Conservation (phyloP, 257 asterid genomes). For the Jacaranda mimosifolia region DNA sequence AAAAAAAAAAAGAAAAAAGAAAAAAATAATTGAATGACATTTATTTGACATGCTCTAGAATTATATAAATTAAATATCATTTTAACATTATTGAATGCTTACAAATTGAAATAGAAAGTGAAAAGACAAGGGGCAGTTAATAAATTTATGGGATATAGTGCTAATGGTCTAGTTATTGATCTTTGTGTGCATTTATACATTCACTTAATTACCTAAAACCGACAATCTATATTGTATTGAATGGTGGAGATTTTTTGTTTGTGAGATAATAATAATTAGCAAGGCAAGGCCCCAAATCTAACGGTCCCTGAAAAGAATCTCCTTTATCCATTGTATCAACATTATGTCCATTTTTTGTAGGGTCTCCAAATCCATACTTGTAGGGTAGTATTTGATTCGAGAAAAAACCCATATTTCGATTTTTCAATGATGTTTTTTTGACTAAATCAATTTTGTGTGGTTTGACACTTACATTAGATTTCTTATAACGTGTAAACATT, state of each 20-base stretch:
- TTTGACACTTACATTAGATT: too few species aligned
- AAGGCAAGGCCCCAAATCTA: too few species aligned
- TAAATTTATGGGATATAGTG: neutral
- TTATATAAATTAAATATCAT: neutral
- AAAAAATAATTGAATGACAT: neutral
- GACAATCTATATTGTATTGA: neutral
- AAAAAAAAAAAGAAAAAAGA: neutral
- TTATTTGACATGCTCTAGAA: neutral
- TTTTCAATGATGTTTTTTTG: neutral
- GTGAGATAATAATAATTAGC: too few species aligned
- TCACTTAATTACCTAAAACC: neutral
- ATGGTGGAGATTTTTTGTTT: too few species aligned
- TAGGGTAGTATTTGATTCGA: neutral
- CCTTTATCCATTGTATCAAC: neutral
- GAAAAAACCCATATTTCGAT: neutral
- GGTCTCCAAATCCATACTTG: slow-evolving; percentile 5
- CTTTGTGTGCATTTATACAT: neutral
- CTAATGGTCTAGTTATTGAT: neutral
- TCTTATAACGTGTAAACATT: too few species aligned
- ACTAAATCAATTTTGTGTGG: neutral
- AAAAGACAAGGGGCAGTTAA: neutral
- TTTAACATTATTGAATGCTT: neutral
- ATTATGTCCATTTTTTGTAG: neutral
- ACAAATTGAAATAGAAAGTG: slow-evolving; percentile 4
- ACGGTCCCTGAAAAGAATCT: neutral